Evolutionary conservation across 176 grass and related monocot species (phyloP), one percentile per base, ranked within the genome.

Genomic region (Phoenix dactylifera): DNA sequence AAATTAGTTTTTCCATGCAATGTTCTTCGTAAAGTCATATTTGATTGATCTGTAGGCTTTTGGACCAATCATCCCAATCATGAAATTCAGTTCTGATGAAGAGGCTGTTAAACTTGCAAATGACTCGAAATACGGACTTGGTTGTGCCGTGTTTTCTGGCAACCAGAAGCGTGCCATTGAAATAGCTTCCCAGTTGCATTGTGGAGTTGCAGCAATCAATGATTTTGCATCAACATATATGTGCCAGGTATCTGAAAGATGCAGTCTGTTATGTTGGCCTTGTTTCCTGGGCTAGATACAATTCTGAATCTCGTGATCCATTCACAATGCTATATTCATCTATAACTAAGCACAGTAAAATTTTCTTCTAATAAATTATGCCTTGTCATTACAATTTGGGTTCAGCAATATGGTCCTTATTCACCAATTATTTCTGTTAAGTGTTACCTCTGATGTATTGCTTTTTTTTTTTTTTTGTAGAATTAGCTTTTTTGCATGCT

Each of bases 141-240:
- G 92, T 16, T 97, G 92, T 62, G 83, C 92, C 64, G 92, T 97
- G 17, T 97, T 97, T 68, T 97, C 87, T 69, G 81, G 92, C 22
- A 63, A 77, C 63, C 68, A 91, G 78, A 97, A 88, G 65, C 87
- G 84, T 55, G 84, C 92, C 55, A 91, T 91, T 62, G 64, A 67
- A 76, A 97, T 97, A 85, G 92, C 92, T 26, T 87, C 92, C 52
- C 83, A 91, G 30, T 65, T 97, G 26, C 87, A 91, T 3, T 88
- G 81, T 54, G 92, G 92, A 59, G 72, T 88, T 60, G 92, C 92
- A 57, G 87, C 92, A 57, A 91, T 97, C 52, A 97, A 97, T 64
- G 92, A 97, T 74, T 97, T 97, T 65, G 92, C 92, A 70, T 88
- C 92, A 24, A 85, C 83, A 66, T 97, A 97, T 71, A 97, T 97